Evolutionary conservation across 768 basidiomycete genomes (phyloP).

Genomic region (Boletus barrowsii): DNA sequence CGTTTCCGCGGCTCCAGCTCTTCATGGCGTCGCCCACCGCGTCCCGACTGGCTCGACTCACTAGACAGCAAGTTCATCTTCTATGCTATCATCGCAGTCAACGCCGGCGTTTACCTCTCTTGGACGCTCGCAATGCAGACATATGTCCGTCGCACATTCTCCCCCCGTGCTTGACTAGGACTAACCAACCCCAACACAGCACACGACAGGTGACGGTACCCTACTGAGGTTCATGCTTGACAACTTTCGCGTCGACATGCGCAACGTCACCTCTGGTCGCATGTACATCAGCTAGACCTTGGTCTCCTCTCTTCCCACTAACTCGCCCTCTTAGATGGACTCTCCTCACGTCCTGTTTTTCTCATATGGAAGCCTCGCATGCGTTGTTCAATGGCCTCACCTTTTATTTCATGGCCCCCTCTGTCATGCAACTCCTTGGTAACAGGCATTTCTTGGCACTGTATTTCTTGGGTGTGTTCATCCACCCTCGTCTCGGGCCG

Average conservation of each 20-base stretch:
- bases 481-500: not conserved
- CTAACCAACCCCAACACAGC: conserved; percentile 19
- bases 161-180: not conserved
- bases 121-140: conserved; percentile 47
- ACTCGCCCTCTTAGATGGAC: conserved; percentile 58
- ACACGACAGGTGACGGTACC: conserved; percentile 39
- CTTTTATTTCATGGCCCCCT: conserved; percentile 71
- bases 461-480: conserved; percentile 64
- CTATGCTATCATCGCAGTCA: conserved; percentile 62
- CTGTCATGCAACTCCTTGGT: conserved; percentile 61
- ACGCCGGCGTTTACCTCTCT: conserved; percentile 56
- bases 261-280: conserved; percentile 62
- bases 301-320: not conserved
- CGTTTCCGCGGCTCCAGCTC: conserved; percentile 12
- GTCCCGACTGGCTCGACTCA: conserved; percentile 41
- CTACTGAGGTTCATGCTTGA: conserved; percentile 48
- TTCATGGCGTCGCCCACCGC: conserved; percentile 29
- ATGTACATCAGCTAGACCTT: conserved; percentile 41
- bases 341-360: conserved; percentile 66
- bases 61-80: conserved; percentile 55
- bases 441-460: conserved; percentile 63
- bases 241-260: conserved; percentile 62
- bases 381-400: conserved; percentile 76
- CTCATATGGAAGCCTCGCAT: conserved; percentile 59
- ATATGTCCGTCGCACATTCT: conserved; percentile 31